Evolutionary conservation across 345 rosid species (phyloP).

Genomic region (Gossypium australe): DNA sequence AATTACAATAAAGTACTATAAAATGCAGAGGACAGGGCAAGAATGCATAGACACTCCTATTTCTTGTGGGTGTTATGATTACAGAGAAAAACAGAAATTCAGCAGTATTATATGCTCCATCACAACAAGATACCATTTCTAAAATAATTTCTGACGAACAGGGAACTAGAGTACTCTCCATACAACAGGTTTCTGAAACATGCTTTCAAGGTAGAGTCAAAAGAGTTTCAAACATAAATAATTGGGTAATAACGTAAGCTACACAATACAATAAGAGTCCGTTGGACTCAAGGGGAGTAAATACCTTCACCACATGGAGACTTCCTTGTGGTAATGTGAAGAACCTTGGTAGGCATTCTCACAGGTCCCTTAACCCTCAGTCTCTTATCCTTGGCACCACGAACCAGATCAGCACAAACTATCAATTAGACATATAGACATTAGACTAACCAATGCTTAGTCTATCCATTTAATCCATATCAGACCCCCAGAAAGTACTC

Average conservation of each 20-base stretch:
- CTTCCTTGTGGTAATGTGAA: conserved; percentile 53
- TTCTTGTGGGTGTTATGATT: background rate
- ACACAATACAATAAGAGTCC: background rate
- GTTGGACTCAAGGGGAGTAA: background rate
- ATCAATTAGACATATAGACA: background rate
- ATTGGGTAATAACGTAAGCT: background rate
- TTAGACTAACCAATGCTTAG: background rate
- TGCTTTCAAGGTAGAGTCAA: background rate
- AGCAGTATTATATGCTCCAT: background rate
- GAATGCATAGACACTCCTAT: background rate
- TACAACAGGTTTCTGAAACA: background rate
- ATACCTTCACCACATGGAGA: conserved; percentile 67
- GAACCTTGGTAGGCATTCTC: conserved; percentile 58
- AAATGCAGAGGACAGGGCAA: background rate
- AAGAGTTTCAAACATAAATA: background rate
- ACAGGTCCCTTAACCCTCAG: conserved; percentile 57
- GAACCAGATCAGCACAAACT: conserved; percentile 54
- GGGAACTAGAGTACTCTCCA: background rate
- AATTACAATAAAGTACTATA: background rate
- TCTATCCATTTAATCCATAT: too few relatives aligned
- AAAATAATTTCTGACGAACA: background rate
- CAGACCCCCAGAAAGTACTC: background rate
- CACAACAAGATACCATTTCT: background rate
- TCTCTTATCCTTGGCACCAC: conserved; percentile 56
- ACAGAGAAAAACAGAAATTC: background rate